Evolutionary conservation across 1,284 basidiomycete genomes (phyloP).

Genomic region (Fistulina hepatica): DNA sequence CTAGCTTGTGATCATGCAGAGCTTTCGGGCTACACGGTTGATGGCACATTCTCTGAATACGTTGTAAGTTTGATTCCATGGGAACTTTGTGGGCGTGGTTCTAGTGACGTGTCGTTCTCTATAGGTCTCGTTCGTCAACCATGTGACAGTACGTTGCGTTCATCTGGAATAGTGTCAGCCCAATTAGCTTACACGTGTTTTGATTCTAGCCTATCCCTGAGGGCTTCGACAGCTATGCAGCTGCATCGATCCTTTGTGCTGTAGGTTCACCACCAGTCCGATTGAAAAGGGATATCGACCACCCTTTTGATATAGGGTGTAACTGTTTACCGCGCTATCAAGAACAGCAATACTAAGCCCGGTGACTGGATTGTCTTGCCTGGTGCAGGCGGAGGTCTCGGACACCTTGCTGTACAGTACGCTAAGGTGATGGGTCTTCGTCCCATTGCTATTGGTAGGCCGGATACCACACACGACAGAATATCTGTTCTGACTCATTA

Average conservation of each 20-base stretch:
- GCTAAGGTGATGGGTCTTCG: slow-evolving; percentile 66
- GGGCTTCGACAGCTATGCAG: slow-evolving; percentile 49
- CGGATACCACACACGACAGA: not conserved
- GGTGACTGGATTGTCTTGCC: slow-evolving; percentile 78
- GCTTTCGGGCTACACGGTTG: slow-evolving; percentile 63
- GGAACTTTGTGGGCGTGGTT: not conserved
- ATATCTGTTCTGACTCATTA: not conserved
- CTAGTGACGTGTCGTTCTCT: slow-evolving; percentile 2
- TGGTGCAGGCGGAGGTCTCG: slow-evolving; percentile 68
- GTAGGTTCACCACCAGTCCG: slow-evolving; percentile 27
- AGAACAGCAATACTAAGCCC: slow-evolving; percentile 56
- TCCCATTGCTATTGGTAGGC: slow-evolving; percentile 64
- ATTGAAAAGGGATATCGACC: not conserved
- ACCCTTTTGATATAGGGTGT: slow-evolving; percentile 37
- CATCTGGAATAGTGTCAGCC: too few species aligned
- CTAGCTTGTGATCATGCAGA: slow-evolving; percentile 52
- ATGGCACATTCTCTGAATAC: slow-evolving; percentile 82
- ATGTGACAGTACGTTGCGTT: too few species aligned
- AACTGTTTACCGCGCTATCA: slow-evolving; percentile 79
- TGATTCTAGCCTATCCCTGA: slow-evolving; percentile 70
- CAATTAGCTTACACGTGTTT: too few species aligned
- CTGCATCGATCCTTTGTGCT: slow-evolving; percentile 78
- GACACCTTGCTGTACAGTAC: slow-evolving; percentile 70
- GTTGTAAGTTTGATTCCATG: slow-evolving; percentile 31
- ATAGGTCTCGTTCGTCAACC: slow-evolving; percentile 51